Evolutionary conservation across 805 yeast species (phyloP).

Genomic region (Blastobotrys americana): DNA sequence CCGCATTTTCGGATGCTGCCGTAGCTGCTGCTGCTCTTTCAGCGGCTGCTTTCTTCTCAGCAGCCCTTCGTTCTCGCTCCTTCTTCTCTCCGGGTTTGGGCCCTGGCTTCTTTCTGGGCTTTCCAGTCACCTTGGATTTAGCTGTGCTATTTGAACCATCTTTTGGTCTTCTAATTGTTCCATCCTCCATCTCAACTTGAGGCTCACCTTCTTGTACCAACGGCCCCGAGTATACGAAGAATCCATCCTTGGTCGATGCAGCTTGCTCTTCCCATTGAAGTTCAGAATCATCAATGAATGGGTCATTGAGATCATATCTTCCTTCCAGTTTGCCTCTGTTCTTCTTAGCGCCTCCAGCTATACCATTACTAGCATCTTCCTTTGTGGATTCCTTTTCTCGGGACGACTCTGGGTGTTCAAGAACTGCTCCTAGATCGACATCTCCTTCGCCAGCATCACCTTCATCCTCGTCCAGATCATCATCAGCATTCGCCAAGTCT

Average conservation of each 20-base stretch:
- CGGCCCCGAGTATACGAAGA: slow-evolving; percentile 92
- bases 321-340: slow-evolving; percentile 71
- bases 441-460: slow-evolving; percentile 33
- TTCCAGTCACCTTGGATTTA: not conserved
- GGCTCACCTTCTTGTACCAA: slow-evolving; percentile 40
- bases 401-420: slow-evolving; percentile 4
- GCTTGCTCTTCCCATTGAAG: slow-evolving; percentile 88
- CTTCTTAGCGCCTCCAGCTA: slow-evolving; percentile 20
- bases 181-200: slow-evolving; percentile 40
- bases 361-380: not conserved
- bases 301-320: slow-evolving; percentile 86
- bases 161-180: slow-evolving; percentile 31
- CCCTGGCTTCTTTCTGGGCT: not conserved
- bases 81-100: slow-evolving; percentile 1
- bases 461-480: slow-evolving; percentile 40
- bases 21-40: slow-evolving; percentile 3
- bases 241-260: slow-evolving; percentile 89
- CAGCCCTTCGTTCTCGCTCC: not conserved
- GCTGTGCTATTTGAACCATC: slow-evolving; percentile 5
- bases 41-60: not conserved
- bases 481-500: slow-evolving; percentile 44
- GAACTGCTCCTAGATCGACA: slow-evolving; percentile 22
- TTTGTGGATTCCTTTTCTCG: slow-evolving; percentile 3
- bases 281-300: slow-evolving; percentile 94
- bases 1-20: not conserved